Conservation (phyloP, 1,284 basidiomycete genomes). For the Schizopora paradoxa region DNA sequence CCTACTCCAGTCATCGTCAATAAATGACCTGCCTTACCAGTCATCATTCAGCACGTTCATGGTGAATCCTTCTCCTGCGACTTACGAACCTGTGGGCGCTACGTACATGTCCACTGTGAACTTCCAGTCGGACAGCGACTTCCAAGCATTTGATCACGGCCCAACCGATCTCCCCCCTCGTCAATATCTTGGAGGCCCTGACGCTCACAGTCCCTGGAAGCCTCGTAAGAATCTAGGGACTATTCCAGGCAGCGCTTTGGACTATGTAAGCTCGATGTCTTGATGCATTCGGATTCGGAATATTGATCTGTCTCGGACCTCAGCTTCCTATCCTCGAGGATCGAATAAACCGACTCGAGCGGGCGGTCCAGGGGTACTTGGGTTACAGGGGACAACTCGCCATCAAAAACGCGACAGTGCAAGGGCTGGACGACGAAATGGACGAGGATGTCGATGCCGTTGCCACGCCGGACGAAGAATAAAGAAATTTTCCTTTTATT, state of each 20-base stretch:
- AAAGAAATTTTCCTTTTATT: too few relatives aligned
- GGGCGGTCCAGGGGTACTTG: conserved; percentile 19
- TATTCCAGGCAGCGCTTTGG: conserved; percentile 19
- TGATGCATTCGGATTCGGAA: neutral
- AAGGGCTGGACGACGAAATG: conserved; percentile 12
- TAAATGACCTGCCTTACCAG: too few relatives aligned
- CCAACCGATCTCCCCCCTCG: conserved; percentile 20
- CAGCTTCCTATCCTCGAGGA: conserved; percentile 20
- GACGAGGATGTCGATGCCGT: too few relatives aligned
- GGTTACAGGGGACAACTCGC: conserved; percentile 17
- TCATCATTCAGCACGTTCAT: conserved; percentile 11
- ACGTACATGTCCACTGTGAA: conserved; percentile 15
- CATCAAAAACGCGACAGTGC: conserved; percentile 17
- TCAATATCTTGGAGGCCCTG: conserved; percentile 17
- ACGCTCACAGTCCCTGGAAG: conserved; percentile 17
- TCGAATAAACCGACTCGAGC: conserved; percentile 18
- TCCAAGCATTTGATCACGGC: conserved; percentile 17
- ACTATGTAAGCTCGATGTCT: conserved; percentile 16
- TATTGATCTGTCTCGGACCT: neutral
- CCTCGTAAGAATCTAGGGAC: conserved; percentile 17
- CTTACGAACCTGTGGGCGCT: conserved; percentile 7
- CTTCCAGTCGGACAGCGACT: conserved; percentile 6
- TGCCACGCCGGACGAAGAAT: too few relatives aligned
- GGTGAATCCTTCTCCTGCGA: conserved; percentile 5
- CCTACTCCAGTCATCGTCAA: neutral